A percentile compares a stretch with the other conserved stretches of the same genome.
phyloP scores from a whole-genome alignment of 495 filamentous ascomycete genomes.

The Penicillium ochrochloron region DNA sequence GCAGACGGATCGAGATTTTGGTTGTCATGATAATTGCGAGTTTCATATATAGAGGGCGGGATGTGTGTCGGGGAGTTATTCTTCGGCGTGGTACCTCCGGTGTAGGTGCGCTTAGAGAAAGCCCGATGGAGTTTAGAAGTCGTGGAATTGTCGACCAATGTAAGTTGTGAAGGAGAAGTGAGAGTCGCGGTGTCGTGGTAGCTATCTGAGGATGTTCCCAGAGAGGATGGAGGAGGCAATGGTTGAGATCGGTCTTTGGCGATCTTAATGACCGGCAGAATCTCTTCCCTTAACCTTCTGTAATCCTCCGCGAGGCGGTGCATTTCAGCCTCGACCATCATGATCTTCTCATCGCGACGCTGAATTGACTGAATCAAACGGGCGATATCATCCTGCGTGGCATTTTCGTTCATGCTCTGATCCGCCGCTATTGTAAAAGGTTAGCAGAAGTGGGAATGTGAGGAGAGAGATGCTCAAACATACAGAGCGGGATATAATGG shows the following conservation, averaged over 20 bases:
- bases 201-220: constrained; percentile 24
- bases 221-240: constrained; percentile 63
- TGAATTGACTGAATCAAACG: constrained; percentile 84
- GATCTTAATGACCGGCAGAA: constrained; percentile 85
- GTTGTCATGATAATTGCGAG: constrained; percentile 55
- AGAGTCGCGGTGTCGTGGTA: constrained; percentile 46
- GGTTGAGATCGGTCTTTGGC: constrained; percentile 90
- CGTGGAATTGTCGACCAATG: constrained; percentile 32
- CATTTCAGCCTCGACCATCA: constrained; percentile 77
- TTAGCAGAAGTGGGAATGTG: not conserved
- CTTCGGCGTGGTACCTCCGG: constrained; percentile 75
- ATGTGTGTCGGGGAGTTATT: constrained; percentile 80
- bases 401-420: constrained; percentile 80
- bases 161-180: constrained; percentile 48
- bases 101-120: constrained; percentile 91
- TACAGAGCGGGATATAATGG: constrained; percentile 93
- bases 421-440: constrained; percentile 72
- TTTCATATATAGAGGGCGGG: constrained; percentile 61
- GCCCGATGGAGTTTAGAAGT: constrained; percentile 31
- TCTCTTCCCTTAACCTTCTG: constrained; percentile 80
- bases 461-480: constrained; percentile 34
- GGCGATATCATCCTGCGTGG: constrained; percentile 89
- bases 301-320: constrained; percentile 83
- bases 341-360: constrained; percentile 84
- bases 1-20: constrained; percentile 63